Evolutionary conservation across 768 basidiomycete genomes (phyloP).

Genomic region (Mycena rebaudengoi): DNA sequence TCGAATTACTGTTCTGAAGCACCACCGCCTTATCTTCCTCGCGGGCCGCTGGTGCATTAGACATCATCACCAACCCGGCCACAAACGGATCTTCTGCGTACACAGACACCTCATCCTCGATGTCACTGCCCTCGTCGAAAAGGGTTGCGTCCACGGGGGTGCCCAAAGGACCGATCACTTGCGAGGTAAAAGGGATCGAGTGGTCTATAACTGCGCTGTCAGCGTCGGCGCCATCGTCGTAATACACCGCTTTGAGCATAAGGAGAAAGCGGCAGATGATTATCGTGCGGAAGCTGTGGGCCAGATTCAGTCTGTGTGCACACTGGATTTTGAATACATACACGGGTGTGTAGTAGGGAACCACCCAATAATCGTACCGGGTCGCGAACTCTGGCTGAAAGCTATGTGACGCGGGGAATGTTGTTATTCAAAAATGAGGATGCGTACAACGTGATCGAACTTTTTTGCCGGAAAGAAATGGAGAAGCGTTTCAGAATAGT

Average conservation of each 20-base stretch:
- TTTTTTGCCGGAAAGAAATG: too few relatives aligned
- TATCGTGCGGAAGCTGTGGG: slow-evolving; percentile 41
- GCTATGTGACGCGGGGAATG: neutral
- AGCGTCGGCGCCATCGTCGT: slow-evolving; percentile 24
- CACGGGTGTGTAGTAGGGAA: slow-evolving; percentile 45
- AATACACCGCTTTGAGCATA: slow-evolving; percentile 37
- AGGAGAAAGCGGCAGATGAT: slow-evolving; percentile 44
- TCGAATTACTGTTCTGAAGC: too few relatives aligned
- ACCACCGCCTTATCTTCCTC: too few relatives aligned
- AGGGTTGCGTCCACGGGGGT: slow-evolving; percentile 33
- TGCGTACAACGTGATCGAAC: slow-evolving; percentile 36
- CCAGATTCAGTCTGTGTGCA: neutral
- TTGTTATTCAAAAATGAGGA: neutral
- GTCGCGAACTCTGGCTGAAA: slow-evolving; percentile 37
- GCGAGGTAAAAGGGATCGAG: slow-evolving; percentile 28
- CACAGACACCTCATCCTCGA: slow-evolving; percentile 26
- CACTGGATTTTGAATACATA: slow-evolving; percentile 15
- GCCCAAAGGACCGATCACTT: slow-evolving; percentile 37
- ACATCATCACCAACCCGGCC: slow-evolving; percentile 25
- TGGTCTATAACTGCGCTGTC: neutral
- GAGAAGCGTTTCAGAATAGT: neutral
- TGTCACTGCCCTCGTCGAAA: slow-evolving; percentile 20
- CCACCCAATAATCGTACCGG: slow-evolving; percentile 45
- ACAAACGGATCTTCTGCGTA: slow-evolving; percentile 35
- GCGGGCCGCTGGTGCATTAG: too few relatives aligned